Evolutionary conservation across 441 rosid genomes (phyloP).

Genomic region (Capsella rubella): DNA sequence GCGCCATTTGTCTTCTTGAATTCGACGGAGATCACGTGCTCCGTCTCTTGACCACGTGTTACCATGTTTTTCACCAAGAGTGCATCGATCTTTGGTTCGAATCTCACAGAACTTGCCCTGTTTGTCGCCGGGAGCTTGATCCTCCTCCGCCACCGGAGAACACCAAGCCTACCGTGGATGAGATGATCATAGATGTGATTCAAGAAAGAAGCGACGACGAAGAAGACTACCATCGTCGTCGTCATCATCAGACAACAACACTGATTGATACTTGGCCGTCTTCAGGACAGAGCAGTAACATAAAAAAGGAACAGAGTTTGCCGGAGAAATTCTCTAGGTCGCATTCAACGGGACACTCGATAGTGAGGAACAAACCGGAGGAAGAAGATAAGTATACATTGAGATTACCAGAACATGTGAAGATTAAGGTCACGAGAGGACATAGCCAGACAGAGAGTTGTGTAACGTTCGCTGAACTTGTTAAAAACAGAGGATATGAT

Average conservation of each 20-base stretch:
- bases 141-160: constrained; percentile 47
- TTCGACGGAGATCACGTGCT: constrained; percentile 64
- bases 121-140: constrained; percentile 80
- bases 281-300: constrained; percentile 34
- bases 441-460: constrained; percentile 62
- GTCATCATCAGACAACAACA: constrained; percentile 14
- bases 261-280: constrained; percentile 37
- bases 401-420: constrained; percentile 64
- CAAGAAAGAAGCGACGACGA: constrained; percentile 48
- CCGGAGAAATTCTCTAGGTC: constrained; percentile 64
- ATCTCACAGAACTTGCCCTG: constrained; percentile 82
- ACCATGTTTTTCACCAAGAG: constrained; percentile 82
- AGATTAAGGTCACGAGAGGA: constrained; percentile 54
- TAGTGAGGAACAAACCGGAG: constrained; percentile 45
- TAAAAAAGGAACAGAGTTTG: constrained; percentile 14
- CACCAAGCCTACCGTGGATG: constrained; percentile 40
- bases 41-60: constrained; percentile 74
- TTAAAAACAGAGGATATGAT: constrained; percentile 34
- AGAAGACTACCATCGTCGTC: not conserved
- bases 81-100: constrained; percentile 91
- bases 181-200: constrained; percentile 53
- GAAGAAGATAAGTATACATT: constrained; percentile 61
- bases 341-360: constrained; percentile 81
- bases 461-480: constrained; percentile 63
- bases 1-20: constrained; percentile 83